Evolutionary conservation across 2,329 filamentous ascomycete genomes (phyloP).

Genomic region (Ceratocystis eucalypticola): DNA sequence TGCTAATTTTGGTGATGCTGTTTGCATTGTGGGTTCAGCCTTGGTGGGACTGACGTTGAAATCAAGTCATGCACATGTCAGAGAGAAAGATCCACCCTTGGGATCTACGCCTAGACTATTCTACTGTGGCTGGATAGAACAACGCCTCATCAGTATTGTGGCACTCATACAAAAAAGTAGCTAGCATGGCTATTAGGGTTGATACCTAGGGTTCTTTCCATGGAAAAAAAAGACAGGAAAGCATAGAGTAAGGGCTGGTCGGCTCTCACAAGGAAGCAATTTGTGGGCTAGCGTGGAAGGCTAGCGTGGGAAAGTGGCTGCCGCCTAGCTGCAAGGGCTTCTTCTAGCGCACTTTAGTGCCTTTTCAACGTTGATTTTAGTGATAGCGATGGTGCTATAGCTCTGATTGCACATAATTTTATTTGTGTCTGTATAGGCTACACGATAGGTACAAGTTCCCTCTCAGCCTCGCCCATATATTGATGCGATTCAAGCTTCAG

Average conservation of each 20-base stretch:
- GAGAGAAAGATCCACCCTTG: background rate
- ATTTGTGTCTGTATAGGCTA: background rate
- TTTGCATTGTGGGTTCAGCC: background rate
- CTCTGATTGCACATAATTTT: background rate
- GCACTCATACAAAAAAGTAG: too few relatives aligned
- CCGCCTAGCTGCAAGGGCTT: background rate
- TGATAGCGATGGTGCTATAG: background rate
- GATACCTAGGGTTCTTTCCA: too few relatives aligned
- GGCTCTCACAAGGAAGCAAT: background rate
- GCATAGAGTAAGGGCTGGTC: background rate
- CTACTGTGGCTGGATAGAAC: too few relatives aligned
- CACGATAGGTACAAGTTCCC: background rate
- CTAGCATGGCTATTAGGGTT: too few relatives aligned
- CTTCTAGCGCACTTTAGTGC: background rate
- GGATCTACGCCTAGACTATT: background rate
- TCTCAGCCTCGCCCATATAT: background rate
- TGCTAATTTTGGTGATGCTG: slow-evolving; percentile 1
- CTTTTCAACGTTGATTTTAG: background rate
- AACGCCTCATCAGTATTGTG: too few relatives aligned
- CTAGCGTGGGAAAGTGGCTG: background rate
- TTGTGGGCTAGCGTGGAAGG: background rate
- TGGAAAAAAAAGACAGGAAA: background rate
- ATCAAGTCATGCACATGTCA: slow-evolving; percentile 1
- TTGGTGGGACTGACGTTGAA: slow-evolving; percentile 6
- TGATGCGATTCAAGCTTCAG: background rate